Percentiles rank a stretch among this genome's conserved stretches.
phyloP scores from a whole-genome alignment of 805 yeast species.

The Aciculoconidium aculeatum region DNA sequence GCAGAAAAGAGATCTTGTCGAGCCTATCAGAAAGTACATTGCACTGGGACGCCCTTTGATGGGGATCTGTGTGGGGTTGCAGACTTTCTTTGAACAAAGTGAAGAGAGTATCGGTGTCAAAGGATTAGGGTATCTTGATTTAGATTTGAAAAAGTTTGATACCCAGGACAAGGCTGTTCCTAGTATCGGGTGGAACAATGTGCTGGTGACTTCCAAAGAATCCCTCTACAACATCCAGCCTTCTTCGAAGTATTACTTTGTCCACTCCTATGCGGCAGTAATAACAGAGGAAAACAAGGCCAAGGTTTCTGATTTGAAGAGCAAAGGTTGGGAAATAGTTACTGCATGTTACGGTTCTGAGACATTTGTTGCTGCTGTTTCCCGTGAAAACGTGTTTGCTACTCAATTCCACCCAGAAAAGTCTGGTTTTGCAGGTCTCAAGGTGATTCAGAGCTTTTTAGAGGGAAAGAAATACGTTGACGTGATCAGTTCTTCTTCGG shows the following conservation, averaged over 20 bases:
- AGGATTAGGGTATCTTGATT: slow-evolving; percentile 44
- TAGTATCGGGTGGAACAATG: slow-evolving; percentile 91
- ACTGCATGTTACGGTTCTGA: slow-evolving; percentile 71
- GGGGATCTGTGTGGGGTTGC: slow-evolving; percentile 98
- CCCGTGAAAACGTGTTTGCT: slow-evolving; percentile 77
- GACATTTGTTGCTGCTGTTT: slow-evolving; percentile 73
- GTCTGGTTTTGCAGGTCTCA: slow-evolving; percentile 86
- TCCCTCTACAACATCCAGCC: slow-evolving; percentile 56
- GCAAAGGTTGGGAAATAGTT: slow-evolving; percentile 67
- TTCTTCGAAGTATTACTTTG: slow-evolving; percentile 78
- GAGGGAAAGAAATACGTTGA: slow-evolving; percentile 38
- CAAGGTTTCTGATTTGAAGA: slow-evolving; percentile 18
- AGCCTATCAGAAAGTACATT: slow-evolving; percentile 63
- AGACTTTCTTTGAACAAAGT: slow-evolving; percentile 70
- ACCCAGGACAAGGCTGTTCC: slow-evolving; percentile 79
- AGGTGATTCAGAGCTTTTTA: slow-evolving; percentile 68
- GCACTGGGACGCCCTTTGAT: slow-evolving; percentile 76
- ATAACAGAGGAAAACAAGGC: slow-evolving; percentile 29
- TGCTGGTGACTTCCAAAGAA: slow-evolving; percentile 17
- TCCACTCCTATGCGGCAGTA: slow-evolving; percentile 87
- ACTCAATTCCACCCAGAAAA: slow-evolving; percentile 99
- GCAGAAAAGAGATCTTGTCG: slow-evolving; percentile 52
- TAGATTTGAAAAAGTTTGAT: slow-evolving; percentile 50
- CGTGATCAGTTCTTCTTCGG: slow-evolving; percentile 6
- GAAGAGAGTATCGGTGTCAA: slow-evolving; percentile 59